These are phyloP conservation scores for Melanopsichium pennsylvanicum DNA, from an alignment of 1,284 basidiomycete genomes.

Conservation along the genomic window DNA sequence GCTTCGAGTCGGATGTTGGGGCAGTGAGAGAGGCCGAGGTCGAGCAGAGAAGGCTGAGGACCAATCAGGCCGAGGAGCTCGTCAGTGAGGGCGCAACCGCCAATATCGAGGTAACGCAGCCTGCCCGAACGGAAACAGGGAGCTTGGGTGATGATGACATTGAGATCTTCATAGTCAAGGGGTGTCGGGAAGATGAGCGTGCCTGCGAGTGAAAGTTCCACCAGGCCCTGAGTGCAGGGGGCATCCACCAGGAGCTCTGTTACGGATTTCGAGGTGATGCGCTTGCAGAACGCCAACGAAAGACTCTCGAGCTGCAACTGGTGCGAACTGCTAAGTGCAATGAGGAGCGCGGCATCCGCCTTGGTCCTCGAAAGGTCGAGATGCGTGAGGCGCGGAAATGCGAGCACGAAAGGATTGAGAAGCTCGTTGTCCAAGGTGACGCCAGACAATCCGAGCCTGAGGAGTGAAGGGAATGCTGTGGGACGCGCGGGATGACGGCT, in stretches of 20 bases:
- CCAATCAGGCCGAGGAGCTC: constrained; percentile 69
- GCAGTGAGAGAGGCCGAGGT: constrained; percentile 76
- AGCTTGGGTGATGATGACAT: constrained; percentile 75
- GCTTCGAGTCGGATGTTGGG: constrained; percentile 75
- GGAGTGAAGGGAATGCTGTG: constrained; percentile 76
- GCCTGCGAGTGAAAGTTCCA: constrained; percentile 86
- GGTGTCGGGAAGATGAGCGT: constrained; percentile 86
- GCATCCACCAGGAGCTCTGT: constrained; percentile 77
- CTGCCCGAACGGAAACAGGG: constrained; percentile 82
- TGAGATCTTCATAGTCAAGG: constrained; percentile 76
- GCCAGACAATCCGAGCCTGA: constrained; percentile 83
- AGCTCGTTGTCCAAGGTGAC: constrained; percentile 79
- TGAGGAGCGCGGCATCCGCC: constrained; percentile 78
- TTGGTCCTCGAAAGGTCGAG: constrained; percentile 74
- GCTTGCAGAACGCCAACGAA: constrained; percentile 85
- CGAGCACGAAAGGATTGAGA: constrained; percentile 80
- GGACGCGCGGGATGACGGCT: constrained; percentile 50
- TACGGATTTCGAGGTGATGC: constrained; percentile 81
- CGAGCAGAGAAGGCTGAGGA: constrained; percentile 78
- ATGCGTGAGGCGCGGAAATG: constrained; percentile 86
- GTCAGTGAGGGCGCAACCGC: constrained; percentile 78
- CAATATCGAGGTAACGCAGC: constrained; percentile 87
- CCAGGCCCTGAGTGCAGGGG: constrained; percentile 72
- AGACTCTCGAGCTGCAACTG: constrained; percentile 79
- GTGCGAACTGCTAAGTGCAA: constrained; percentile 73